Conservation (phyloP, 2,329 filamentous ascomycete genomes). For the Chaetomium olivaceum region DNA sequence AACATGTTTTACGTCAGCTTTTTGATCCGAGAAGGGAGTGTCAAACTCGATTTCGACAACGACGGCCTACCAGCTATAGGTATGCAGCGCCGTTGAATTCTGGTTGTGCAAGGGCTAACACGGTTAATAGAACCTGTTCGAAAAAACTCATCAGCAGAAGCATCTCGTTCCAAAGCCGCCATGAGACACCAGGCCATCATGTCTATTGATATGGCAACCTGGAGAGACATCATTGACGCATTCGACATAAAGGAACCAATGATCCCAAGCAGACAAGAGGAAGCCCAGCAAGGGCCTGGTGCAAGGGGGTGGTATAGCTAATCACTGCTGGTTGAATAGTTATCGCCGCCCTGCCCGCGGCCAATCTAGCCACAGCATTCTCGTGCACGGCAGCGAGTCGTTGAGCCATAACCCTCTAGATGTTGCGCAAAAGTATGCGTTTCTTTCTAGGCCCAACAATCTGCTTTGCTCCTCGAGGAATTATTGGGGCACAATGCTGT, state of each 20-base stretch:
- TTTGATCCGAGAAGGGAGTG: slow-evolving; percentile 80
- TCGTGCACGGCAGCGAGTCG: not conserved
- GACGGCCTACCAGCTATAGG: slow-evolving; percentile 75
- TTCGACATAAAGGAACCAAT: slow-evolving; percentile 78
- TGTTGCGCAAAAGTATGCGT: not conserved
- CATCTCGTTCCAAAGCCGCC: slow-evolving; percentile 45
- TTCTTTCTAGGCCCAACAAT: not conserved
- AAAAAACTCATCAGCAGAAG: slow-evolving; percentile 48
- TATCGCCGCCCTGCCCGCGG: not conserved
- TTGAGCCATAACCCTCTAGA: not conserved
- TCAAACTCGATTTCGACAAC: slow-evolving; percentile 72
- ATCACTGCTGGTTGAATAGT: not conserved
- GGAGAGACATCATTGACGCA: slow-evolving; percentile 73
- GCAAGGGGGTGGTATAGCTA: slow-evolving; percentile 65
- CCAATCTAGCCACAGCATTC: not conserved
- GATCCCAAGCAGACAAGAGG: slow-evolving; percentile 77
- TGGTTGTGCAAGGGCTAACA: slow-evolving; percentile 37
- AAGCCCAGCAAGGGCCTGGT: slow-evolving; percentile 52
- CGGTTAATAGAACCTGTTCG: slow-evolving; percentile 43
- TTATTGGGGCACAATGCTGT: not conserved
- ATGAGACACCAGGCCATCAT: slow-evolving; percentile 84
- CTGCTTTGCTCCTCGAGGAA: not conserved
- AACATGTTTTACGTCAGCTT: slow-evolving; percentile 98
- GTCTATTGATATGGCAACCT: slow-evolving; percentile 80
- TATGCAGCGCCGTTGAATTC: slow-evolving; percentile 50